A percentile compares a stretch with the other conserved stretches of the same genome.
Evolutionary conservation across 1,284 basidiomycete species (phyloP).

Genomic region (Tilletia indica): DNA sequence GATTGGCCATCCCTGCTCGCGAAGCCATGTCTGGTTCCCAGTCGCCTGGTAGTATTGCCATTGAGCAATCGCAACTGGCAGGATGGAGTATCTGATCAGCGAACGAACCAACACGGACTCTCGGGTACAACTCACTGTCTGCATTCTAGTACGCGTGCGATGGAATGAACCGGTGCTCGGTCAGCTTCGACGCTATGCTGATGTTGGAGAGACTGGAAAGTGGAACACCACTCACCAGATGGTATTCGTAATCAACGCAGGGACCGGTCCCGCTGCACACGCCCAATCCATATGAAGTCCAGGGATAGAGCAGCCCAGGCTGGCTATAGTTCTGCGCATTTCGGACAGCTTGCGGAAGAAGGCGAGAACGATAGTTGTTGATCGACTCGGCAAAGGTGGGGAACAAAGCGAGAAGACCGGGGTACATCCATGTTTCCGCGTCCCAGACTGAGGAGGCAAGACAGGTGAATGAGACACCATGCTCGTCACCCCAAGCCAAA

Average conservation of each 20-base stretch:
- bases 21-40: conserved; percentile 39
- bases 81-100: background rate
- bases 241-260: conserved; percentile 39
- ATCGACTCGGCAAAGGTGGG: conserved; percentile 40
- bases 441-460: conserved; percentile 37
- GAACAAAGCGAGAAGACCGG: conserved; percentile 33
- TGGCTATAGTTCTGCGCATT: conserved; percentile 26
- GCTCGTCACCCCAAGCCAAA: background rate
- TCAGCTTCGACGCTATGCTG: background rate
- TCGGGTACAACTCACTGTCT: background rate
- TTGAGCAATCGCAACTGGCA: conserved; percentile 25
- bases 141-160: background rate
- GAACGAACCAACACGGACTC: background rate
- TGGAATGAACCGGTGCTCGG: background rate
- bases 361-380: conserved; percentile 37
- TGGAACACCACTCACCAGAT: conserved; percentile 43
- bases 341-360: conserved; percentile 4
- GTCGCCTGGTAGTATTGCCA: conserved; percentile 41
- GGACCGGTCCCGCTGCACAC: conserved; percentile 29
- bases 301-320: conserved; percentile 42
- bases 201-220: too few species aligned
- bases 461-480: background rate
- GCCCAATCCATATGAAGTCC: conserved; percentile 36
- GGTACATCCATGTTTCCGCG: conserved; percentile 42
- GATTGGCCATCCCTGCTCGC: conserved; percentile 37